Base-by-base conservation (phyloP, 345 rosid genomes). In the Moricandia arvensis region DNA sequence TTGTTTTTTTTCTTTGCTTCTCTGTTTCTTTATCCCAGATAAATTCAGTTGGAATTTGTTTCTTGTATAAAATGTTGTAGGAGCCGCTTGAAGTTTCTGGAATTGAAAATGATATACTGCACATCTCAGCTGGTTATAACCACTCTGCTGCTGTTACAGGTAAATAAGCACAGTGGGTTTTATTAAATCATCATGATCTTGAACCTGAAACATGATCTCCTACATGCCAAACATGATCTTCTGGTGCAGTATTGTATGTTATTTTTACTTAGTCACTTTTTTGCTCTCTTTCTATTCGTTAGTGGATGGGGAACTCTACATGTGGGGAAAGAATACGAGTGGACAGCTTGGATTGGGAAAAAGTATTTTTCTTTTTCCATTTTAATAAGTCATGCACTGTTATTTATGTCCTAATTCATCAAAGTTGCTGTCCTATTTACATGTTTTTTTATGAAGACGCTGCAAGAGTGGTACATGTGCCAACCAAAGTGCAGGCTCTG, bases 331-430 rank as follows among this genome's bases (percentile, higher is more conserved):
- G 81, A 94, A 94, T 80, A 86, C 96, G 67, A 88, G 79, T 73
- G 98, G 98, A 71, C 98, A 94, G 83, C 93, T 94, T 74, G 98
- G 98, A 62, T 84, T 91, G 55, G 98, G 97, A 79, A 94, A 87
- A 88, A 91, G 97, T 94, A 90, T 68, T 0, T 64, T 60, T 47
- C 3, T 18, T 38, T 43, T 62, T 27, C 17, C 7, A 18, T n/a
- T 21, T 58, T 7, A 58, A 31, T 55, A 33, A 43, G 31, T 5
- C 64, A 63, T 7, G 12, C 45, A 12, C 18, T 59, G 59, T 66
- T 47, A 49, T 15, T 1, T 29, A 59, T 29, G 61, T 73, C 54
- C 51, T 68, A 38, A 38, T 31, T 38, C 64, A 62, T 33, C 37
- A 33, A 72, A 55, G 24, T 37, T n/a, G 58, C 35, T 69, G 55